Evolutionary conservation across 495 filamentous ascomycete species (phyloP).

Genomic region (Sabuloglossum arenarium): DNA sequence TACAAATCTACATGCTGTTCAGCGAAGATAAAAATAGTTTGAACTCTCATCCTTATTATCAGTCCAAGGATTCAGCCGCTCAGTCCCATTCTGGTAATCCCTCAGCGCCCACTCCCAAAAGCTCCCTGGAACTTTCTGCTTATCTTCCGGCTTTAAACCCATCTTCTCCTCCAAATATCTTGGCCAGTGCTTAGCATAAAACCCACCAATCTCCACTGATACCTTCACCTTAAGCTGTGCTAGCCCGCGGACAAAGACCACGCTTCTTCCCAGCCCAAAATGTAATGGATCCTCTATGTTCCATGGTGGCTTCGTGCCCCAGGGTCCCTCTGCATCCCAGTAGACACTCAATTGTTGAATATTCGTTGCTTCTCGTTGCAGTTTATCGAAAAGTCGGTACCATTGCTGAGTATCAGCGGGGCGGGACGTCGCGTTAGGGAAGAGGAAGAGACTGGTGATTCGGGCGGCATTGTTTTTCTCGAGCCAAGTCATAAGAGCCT

Average conservation of each 20-base stretch:
- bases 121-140: too few species aligned
- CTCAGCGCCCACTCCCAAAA: too few species aligned
- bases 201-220: neutral
- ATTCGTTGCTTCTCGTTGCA: neutral
- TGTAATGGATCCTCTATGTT: neutral
- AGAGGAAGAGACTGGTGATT: too few species aligned
- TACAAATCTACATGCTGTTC: too few species aligned
- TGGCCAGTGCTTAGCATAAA: neutral
- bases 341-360: neutral
- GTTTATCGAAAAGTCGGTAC: neutral
- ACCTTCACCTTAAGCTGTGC: neutral
- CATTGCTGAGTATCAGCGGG: neutral
- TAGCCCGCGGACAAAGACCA: neutral
- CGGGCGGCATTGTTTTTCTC: too few species aligned
- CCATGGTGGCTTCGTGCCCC: too few species aligned
- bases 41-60: too few species aligned
- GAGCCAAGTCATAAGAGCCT: too few species aligned
- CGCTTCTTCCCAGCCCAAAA: neutral
- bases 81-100: too few species aligned
- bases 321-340: neutral
- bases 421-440: too few species aligned
- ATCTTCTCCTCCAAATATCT: neutral
- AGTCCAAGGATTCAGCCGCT: too few species aligned
- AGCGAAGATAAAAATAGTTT: too few species aligned
- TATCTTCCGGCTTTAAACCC: neutral